Conservation (phyloP, 2,329 filamentous ascomycete species). For the Colletotrichum acutatum region DNA sequence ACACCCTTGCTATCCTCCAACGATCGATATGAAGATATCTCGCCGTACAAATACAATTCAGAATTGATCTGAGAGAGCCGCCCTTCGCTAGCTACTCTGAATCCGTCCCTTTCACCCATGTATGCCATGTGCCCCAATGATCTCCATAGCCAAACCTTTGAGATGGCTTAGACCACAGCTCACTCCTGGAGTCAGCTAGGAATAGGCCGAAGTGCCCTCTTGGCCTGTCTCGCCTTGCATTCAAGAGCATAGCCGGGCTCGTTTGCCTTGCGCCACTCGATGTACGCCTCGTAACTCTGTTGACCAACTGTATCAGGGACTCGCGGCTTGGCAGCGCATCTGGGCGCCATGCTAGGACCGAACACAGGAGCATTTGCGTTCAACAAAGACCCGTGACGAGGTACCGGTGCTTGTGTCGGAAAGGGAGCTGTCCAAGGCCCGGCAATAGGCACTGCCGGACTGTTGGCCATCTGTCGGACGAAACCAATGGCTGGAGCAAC, state of each 20-base stretch:
- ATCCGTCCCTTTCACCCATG: not conserved
- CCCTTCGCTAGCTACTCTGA: not conserved
- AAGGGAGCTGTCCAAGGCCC: not conserved
- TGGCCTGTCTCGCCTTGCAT: constrained; percentile 50
- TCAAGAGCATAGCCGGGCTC: constrained; percentile 59
- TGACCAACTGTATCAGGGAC: constrained; percentile 53
- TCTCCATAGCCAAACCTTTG: not conserved
- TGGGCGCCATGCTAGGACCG: constrained; percentile 13
- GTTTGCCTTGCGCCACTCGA: constrained; percentile 60
- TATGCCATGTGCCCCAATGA: not conserved
- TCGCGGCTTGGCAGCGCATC: constrained; percentile 52
- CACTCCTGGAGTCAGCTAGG: not conserved
- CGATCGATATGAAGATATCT: constrained; percentile 3
- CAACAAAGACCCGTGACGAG: not conserved
- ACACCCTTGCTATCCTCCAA: not conserved
- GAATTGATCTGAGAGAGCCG: not conserved
- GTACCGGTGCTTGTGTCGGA: not conserved
- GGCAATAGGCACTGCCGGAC: not conserved
- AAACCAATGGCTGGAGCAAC: constrained; percentile 38
- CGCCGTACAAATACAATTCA: not conserved
- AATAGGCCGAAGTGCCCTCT: constrained; percentile 7
- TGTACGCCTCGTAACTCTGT: constrained; percentile 59
- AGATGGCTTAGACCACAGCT: not conserved
- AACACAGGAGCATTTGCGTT: not conserved
- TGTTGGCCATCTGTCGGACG: constrained; percentile 38